Evolutionary conservation across 805 yeast genomes (phyloP), one percentile per base, ranked within the genome.

Genomic region (Cephaloascus albidus): DNA sequence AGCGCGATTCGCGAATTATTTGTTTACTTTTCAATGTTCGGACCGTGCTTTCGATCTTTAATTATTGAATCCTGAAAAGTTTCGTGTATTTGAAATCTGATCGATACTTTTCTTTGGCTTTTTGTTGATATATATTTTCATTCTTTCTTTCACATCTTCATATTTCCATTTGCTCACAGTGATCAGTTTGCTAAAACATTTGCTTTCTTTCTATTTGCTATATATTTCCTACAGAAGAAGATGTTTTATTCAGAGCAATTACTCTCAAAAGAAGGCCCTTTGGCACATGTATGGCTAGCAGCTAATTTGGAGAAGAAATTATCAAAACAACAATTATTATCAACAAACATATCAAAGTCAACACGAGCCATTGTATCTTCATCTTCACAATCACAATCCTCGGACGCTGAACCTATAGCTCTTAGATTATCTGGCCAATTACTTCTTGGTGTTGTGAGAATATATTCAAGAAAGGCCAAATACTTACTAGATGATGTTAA

Each of bases 221-320:
- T 23, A 23, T 23, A 23, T 23, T 23, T 23, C 28, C 28, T 23
- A 12, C 28, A 12, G 12, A 23, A 12, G 12, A 6, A 23, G 12
- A 73, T 74, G 79, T 66, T 70, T 46, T 70, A 62, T 43, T 65
- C 78, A 2, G 78, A 74, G 39, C 65, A 66, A 37, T 56, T 78
- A 26, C 64, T 80, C 17, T 68, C 85, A 2, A 79, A 76, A 43
- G 80, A 80, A 53, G 94, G 95, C 2, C 95, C 95, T 1, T 65
- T 88, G 43, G 95, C 94, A 2, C 85, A 81, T 46, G 88, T 87
- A 6, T 88, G 96, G 96, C 68, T 88, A 36, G 96, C 96, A 8
- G 90, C 96, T 17, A 88, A 85, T 54, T 72, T 88, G 60, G 95
- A 88, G 49, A 76, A 78, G 50, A 81, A 80, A 47, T 71, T 85